Evolutionary conservation across 257 asterid genomes (phyloP).

Genomic region (Coffea eugenioides): DNA sequence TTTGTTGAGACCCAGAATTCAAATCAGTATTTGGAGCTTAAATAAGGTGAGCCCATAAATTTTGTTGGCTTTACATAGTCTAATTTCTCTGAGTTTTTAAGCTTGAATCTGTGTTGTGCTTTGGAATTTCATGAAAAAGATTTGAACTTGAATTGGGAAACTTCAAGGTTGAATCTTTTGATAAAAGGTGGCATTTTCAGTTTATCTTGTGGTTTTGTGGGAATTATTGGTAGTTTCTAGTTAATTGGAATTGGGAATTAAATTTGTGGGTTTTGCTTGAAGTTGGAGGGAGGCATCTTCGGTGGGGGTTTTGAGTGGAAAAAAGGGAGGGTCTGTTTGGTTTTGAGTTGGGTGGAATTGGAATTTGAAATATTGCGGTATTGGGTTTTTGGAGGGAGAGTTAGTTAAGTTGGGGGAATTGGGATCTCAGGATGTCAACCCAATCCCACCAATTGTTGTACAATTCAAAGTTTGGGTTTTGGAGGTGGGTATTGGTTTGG

Average conservation of each 20-base stretch:
- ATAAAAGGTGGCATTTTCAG: constrained; percentile 35
- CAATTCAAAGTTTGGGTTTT: constrained; percentile 29
- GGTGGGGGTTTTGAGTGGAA: constrained; percentile 22
- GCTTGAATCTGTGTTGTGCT: constrained; percentile 45
- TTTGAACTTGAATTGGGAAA: constrained; percentile 52
- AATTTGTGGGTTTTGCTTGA: constrained; percentile 42
- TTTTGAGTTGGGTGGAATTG: constrained; percentile 18
- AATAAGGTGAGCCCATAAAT: constrained; percentile 52
- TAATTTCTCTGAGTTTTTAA: constrained; percentile 25
- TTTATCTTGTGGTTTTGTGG: constrained; percentile 24
- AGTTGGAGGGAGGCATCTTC: constrained; percentile 44
- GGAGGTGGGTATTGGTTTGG: constrained; percentile 51
- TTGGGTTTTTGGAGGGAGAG: constrained; percentile 73
- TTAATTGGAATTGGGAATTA: constrained; percentile 20
- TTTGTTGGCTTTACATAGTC: constrained; percentile 27
- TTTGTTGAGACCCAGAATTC: constrained; percentile 6
- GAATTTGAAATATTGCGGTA: constrained; percentile 40
- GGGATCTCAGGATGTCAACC: constrained; percentile 54
- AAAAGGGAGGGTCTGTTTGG: constrained; percentile 24
- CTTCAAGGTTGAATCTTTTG: constrained; percentile 49
- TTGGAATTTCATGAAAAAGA: constrained; percentile 28
- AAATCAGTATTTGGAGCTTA: constrained; percentile 38
- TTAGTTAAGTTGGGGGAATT: constrained; percentile 33
- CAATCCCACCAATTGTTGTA: constrained; percentile 27
- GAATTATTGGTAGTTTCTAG: constrained; percentile 20